These are phyloP conservation scores for Brassica napus DNA, from an alignment of 345 rosid species.

Conservation along the genomic window DNA sequence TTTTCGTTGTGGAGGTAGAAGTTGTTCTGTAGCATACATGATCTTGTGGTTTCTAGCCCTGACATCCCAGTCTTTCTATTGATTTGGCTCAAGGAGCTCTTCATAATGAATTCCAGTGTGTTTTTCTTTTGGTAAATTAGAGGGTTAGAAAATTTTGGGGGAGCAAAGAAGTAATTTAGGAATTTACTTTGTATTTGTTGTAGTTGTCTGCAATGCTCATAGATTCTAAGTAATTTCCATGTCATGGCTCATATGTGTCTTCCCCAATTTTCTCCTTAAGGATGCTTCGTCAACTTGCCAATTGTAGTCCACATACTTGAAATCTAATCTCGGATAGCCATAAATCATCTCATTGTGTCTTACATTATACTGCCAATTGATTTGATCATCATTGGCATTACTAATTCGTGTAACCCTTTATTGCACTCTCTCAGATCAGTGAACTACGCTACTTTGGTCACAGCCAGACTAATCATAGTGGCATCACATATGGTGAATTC, in stretches of 20 bases:
- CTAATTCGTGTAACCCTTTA: slow-evolving; percentile 14
- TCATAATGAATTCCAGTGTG: neutral
- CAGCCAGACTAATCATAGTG: slow-evolving; percentile 76
- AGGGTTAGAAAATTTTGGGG: neutral
- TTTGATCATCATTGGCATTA: slow-evolving; percentile 6
- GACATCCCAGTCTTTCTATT: neutral
- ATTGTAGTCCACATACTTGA: slow-evolving; percentile 9
- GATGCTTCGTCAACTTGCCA: slow-evolving; percentile 12
- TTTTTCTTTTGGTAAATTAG: neutral
- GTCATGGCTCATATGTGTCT: slow-evolving; percentile 1
- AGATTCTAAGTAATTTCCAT: slow-evolving; percentile 15
- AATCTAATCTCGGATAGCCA: neutral
- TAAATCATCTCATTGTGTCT: neutral
- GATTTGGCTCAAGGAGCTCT: slow-evolving; percentile 13
- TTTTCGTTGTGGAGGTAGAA: too few relatives aligned
- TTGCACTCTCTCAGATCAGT: slow-evolving; percentile 52
- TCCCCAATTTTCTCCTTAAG: neutral
- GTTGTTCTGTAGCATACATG: neutral
- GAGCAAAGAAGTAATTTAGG: neutral
- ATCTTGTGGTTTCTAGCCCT: neutral
- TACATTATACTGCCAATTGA: neutral
- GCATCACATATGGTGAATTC: slow-evolving; percentile 81
- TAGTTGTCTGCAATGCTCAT: neutral
- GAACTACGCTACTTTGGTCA: slow-evolving; percentile 82
- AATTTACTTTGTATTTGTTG: slow-evolving; percentile 6